Evolutionary conservation across 2,329 filamentous ascomycete genomes (phyloP).

Genomic region (Geosmithia putterillii): DNA sequence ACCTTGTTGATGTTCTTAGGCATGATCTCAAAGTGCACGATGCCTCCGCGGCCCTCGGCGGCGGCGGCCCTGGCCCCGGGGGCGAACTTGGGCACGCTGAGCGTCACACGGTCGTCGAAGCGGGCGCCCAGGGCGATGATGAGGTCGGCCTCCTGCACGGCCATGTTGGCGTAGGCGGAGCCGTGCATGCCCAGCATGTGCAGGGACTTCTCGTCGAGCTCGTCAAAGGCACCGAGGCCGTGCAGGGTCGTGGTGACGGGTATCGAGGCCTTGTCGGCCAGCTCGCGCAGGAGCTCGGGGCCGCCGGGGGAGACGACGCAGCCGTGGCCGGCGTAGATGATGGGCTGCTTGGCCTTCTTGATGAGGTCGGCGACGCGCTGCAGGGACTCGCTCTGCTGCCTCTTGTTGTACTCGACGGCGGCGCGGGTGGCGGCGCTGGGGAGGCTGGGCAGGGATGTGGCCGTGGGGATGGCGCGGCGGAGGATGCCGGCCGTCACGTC

Average conservation of each 20-base stretch:
- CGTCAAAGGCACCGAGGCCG: conserved; percentile 83
- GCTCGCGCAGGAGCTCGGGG: conserved; percentile 64
- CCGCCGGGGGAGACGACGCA: conserved; percentile 71
- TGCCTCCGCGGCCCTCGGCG: conserved; percentile 75
- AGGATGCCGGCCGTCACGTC: conserved; percentile 85
- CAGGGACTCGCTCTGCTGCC: conserved; percentile 63
- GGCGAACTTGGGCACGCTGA: conserved; percentile 73
- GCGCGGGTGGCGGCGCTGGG: conserved; percentile 79
- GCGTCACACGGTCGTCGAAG: conserved; percentile 92
- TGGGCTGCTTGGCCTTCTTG: conserved; percentile 82
- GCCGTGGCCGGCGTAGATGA: conserved; percentile 92
- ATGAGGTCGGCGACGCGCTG: conserved; percentile 68
- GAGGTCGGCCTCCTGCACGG: conserved; percentile 92
- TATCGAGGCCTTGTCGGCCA: conserved; percentile 83
- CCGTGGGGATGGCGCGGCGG: conserved; percentile 68
- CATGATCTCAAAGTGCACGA: conserved; percentile 96
- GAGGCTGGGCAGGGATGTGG: conserved; percentile 61
- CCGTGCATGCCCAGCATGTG: conserved; percentile 99
- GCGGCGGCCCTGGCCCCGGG: conserved; percentile 79
- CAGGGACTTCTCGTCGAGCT: conserved; percentile 84
- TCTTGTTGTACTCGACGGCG: conserved; percentile 59
- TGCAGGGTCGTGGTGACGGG: conserved; percentile 95
- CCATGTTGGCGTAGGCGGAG: conserved; percentile 92
- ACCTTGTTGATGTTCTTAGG: conserved; percentile 99
- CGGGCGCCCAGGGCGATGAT: conserved; percentile 89